These are phyloP conservation scores for Gardenia jasminoides DNA, from an alignment of 257 asterid genomes.

Conservation along the genomic window DNA sequence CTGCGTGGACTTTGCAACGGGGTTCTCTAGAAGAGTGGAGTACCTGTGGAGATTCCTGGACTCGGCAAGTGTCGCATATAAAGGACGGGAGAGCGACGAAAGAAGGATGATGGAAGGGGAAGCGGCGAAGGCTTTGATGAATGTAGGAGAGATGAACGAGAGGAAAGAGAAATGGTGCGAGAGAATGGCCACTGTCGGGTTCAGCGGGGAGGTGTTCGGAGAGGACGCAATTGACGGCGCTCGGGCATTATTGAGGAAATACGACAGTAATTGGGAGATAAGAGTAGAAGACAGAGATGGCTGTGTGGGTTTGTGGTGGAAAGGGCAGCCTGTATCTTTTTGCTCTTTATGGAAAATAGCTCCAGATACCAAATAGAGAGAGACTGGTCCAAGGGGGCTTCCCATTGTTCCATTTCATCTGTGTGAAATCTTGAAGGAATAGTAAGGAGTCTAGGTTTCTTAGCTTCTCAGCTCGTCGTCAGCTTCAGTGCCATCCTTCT, in stretches of 20 bases:
- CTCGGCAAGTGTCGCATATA: conserved; percentile 65
- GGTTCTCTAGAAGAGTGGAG: conserved; percentile 67
- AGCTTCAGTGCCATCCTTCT: background rate
- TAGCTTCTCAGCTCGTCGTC: background rate
- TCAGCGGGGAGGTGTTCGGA: conserved; percentile 47
- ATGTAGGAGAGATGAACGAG: conserved; percentile 67
- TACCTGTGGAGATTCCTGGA: conserved; percentile 72
- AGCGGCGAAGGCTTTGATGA: conserved; percentile 65
- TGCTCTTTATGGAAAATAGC: conserved; percentile 71
- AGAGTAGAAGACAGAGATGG: conserved; percentile 59
- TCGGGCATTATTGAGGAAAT: conserved; percentile 70
- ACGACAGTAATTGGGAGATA: conserved; percentile 76
- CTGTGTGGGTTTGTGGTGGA: conserved; percentile 69
- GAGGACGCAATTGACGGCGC: conserved; percentile 78
- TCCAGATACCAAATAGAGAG: conserved; percentile 17
- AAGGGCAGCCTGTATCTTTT: conserved; percentile 76
- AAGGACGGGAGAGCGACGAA: conserved; percentile 76
- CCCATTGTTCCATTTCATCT: background rate
- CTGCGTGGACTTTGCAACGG: conserved; percentile 68
- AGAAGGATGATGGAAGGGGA: conserved; percentile 89
- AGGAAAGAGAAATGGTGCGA: conserved; percentile 76
- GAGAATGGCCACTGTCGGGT: conserved; percentile 63
- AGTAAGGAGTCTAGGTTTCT: background rate
- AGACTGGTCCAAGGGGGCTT: background rate
- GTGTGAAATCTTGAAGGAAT: background rate